A percentile compares a stretch with the other conserved stretches of the same genome.
Evolutionary conservation across 768 basidiomycete species (phyloP).

Genomic region (Termitomyces sp.): DNA sequence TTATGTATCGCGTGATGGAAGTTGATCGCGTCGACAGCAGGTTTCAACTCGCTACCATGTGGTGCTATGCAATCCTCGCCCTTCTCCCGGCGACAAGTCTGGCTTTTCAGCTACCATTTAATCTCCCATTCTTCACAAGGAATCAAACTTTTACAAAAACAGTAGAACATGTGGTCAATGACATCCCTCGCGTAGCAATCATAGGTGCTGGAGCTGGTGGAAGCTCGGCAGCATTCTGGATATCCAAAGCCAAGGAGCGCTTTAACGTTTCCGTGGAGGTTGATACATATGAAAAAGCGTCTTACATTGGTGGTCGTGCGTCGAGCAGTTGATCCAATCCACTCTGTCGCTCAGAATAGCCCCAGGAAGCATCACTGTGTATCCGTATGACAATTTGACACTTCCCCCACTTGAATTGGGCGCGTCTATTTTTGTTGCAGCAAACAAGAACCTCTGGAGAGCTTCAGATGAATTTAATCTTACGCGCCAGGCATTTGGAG

Average conservation of each 20-base stretch:
- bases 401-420: conserved; percentile 77
- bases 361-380: conserved; percentile 73
- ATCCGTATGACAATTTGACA: conserved; percentile 62
- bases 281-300: conserved; percentile 78
- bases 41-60: conserved; percentile 14
- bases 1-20: too few species aligned
- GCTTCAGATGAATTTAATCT: conserved; percentile 82
- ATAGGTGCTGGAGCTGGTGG: conserved; percentile 91
- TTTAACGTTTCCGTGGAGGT: conserved; percentile 69
- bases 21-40: conserved; percentile 7
- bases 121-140: conserved; percentile 50
- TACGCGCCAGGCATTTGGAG: conserved; percentile 42
- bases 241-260: conserved; percentile 72
- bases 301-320: conserved; percentile 85
- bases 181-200: conserved; percentile 67
- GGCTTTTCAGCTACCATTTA: conserved; percentile 52
- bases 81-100: conserved; percentile 27
- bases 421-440: conserved; percentile 80
- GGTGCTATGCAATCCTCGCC: conserved; percentile 20
- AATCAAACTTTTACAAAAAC: conserved; percentile 19
- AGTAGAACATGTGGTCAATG: conserved; percentile 13
- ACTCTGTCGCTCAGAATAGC: not conserved
- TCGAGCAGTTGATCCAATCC: conserved; percentile 16
- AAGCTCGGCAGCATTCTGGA: conserved; percentile 80
- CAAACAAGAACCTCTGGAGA: conserved; percentile 67